Evolutionary conservation across 148 eudicot genomes (phyloP), one percentile per base, ranked within the genome.

Genomic region (Diospyros kaki): DNA sequence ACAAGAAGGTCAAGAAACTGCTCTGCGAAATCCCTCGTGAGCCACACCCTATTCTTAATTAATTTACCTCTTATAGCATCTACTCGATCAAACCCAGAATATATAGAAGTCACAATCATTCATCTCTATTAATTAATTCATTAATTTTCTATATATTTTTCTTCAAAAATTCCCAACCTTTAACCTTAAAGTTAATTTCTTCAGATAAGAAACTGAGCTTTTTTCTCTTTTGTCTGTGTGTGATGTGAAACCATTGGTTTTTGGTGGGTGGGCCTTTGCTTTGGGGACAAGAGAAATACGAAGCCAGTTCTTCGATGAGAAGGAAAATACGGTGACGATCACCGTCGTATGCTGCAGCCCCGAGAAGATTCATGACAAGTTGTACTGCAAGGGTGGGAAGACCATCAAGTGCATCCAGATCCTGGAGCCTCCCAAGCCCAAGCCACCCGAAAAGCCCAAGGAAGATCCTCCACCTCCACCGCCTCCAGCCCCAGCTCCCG

Each of bases 331-430:
- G 11, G 98, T 94, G 58, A 87, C 56, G 15, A 92, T 94, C 85
- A 89, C 81, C 1, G 97, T 94, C 5, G 75, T 87, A 4, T 89
- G 96, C 83, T 92, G 96, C 84, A 87, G 83, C 77, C 98, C 98
- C 0, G 98, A 94, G 76, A 87, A 77, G 78, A 81, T 94, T 73
- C 84, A 86, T 41, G 93, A 92, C 85, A 89, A 90, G 84, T 85
- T 94, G 48, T 85, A 89, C 63, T 73, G 74, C 69, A 94, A 86
- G 64, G 97, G 92, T 42, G 85, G 91, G 1, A 85, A 83, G 43
- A 71, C 80, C 39, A 94, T 94, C 75, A 84, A 92, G 67, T 67
- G 84, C 75, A 94, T 92, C 66, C 87, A 87, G 70, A 92, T 92
- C 76, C 60, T 61, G 28, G 75, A 73, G 51, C 75, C 79, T 56